phyloP scores from a whole-genome alignment of 768 basidiomycete species.

The Amanita pseudoporphyria region DNA sequence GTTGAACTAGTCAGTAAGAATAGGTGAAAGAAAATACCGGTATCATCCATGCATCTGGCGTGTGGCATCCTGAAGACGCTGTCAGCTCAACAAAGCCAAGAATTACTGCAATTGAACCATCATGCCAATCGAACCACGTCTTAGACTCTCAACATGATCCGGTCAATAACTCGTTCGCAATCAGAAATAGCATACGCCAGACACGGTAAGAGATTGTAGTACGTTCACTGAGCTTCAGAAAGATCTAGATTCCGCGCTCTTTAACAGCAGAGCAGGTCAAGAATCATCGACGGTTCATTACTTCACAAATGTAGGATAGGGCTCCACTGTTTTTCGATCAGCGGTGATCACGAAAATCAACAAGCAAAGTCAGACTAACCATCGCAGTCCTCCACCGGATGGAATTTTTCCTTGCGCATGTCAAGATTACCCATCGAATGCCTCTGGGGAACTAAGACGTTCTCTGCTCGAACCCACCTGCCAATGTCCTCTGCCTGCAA shows the following conservation, averaged over 20 bases:
- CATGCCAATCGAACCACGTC: too few relatives aligned
- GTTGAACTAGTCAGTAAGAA: too few relatives aligned
- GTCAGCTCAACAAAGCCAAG: too few relatives aligned
- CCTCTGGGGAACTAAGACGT: conserved; percentile 9
- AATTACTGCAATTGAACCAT: too few relatives aligned
- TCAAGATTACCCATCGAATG: conserved; percentile 16
- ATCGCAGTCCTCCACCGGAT: conserved; percentile 17
- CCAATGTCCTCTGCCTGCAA: conserved; percentile 13
- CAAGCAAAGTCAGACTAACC: conserved; percentile 11
- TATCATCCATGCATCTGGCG: too few relatives aligned
- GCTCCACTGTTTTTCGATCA: neutral
- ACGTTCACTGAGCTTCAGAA: neutral
- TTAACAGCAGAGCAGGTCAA: neutral
- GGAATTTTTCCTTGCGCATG: conserved; percentile 15
- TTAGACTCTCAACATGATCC: too few relatives aligned
- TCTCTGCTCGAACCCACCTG: conserved; percentile 13
- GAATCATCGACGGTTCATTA: neutral
- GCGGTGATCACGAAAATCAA: neutral
- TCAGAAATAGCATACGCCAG: too few relatives aligned
- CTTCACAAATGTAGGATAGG: neutral
- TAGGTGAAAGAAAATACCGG: too few relatives aligned
- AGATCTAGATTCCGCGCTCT: neutral
- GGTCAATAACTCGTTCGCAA: too few relatives aligned
- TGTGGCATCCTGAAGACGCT: too few relatives aligned
- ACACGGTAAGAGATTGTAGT: too few relatives aligned